Evolutionary conservation across 345 rosid genomes (phyloP).

Genomic region (Eucalyptus polyanthemos): DNA sequence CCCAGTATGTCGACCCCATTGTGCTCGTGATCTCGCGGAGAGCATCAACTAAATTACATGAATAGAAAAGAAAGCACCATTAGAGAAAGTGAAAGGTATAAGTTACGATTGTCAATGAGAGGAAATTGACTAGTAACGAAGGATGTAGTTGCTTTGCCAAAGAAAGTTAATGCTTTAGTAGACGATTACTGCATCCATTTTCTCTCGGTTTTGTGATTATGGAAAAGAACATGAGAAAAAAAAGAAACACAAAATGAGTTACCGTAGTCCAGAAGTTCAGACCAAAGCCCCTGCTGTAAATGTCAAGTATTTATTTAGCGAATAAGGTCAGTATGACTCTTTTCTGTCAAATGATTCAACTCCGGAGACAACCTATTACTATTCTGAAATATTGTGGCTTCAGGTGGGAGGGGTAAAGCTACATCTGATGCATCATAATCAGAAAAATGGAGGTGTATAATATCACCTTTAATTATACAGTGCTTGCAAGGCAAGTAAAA

Average conservation of each 20-base stretch:
- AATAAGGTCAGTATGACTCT: not conserved
- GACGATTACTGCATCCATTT: not conserved
- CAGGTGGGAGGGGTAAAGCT: not conserved
- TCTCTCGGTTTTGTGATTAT: not conserved
- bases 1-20: slow-evolving; percentile 41
- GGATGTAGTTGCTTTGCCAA: not conserved
- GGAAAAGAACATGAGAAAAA: not conserved
- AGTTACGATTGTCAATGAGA: not conserved
- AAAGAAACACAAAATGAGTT: no score
- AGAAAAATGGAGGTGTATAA: not conserved
- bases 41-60: slow-evolving; percentile 23
- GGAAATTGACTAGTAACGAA: not conserved
- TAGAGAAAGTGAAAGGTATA: not conserved
- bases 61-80: not conserved
- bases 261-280: no score
- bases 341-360: not conserved
- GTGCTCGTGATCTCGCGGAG: slow-evolving; percentile 26
- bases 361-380: not conserved
- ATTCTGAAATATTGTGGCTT: not conserved
- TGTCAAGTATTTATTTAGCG: no score
- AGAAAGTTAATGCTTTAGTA: not conserved
- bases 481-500: not conserved
- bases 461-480: not conserved
- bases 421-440: not conserved
- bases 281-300: no score